Percentiles rank a stretch among this genome's conserved stretches.
These are phyloP conservation scores for Lecanicillium sp. DNA, from an alignment of 2,329 filamentous ascomycete genomes.

Conservation along the genomic window DNA sequence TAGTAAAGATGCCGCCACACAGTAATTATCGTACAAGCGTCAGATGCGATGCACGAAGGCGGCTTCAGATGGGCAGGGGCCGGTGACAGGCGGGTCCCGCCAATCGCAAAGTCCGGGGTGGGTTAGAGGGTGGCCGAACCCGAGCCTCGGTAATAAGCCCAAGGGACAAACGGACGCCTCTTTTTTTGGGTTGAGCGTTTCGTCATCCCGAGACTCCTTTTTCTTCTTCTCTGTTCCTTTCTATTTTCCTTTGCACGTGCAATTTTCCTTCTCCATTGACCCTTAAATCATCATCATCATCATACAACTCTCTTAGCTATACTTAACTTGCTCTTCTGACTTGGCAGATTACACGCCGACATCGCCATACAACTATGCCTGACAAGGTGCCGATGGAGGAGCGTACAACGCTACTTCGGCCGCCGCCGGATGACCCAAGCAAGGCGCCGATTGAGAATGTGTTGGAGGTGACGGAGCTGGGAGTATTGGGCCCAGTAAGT, in stretches of 20 bases:
- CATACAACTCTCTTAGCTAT: too few relatives aligned
- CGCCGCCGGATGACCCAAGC: constrained; percentile 61
- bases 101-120: neutral
- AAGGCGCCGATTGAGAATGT: constrained; percentile 81
- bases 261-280: neutral
- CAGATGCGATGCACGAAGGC: neutral
- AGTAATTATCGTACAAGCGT: too few relatives aligned
- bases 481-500: constrained; percentile 64
- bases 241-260: neutral
- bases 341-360: neutral
- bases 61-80: too few relatives aligned
- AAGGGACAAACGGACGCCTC: neutral
- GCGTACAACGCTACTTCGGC: constrained; percentile 45
- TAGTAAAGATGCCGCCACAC: too few relatives aligned
- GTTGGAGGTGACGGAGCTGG: constrained; percentile 74
- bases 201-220: neutral
- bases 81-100: too few relatives aligned
- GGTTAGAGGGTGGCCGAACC: neutral
- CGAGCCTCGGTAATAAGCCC: constrained; percentile 6
- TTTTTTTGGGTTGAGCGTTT: neutral
- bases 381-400: constrained; percentile 15
- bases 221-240: neutral
- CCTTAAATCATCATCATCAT: neutral
- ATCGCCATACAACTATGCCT: constrained; percentile 2
- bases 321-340: too few relatives aligned